Base-by-base conservation (phyloP, 1,139 yeast species). In the Kazachstania sp. region DNA sequence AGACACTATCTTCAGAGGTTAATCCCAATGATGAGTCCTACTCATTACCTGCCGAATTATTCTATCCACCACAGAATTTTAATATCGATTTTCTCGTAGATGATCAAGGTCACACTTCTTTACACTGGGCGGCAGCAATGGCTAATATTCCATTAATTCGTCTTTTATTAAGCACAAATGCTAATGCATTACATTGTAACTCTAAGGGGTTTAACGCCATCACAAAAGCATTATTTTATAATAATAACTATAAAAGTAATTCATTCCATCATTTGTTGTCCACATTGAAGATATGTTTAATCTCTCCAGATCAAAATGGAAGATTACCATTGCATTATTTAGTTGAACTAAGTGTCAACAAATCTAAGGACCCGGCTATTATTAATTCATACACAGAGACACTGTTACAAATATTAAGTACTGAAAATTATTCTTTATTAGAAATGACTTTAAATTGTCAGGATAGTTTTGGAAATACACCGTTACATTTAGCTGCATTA, bases 101-200 rank as follows among this genome's bases (percentile, higher is more conserved):
- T 61, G 95, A 86, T 54, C 97, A 92, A 65, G 97, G 97, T 1
- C 97, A 92, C 58, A 86, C 97, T 0, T 88, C 97, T 0, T 74
- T 92, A 53, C 97, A 92, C 64, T 92, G 98, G 98, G 95, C 97
- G 0, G 81, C 95, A 13, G 88, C 97, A 0, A 83, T 92, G 73
- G 97, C 96, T 5, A 82, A 85, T 55, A 69, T 81, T 47, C 78
- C 77, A 41, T 74, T 90, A 64, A 79, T 88, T 46, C 86, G 83
- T 55, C 70, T 86, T 20, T 67, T 92, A 28, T 66, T 88, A 19
- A 77, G 77, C n/a, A 49, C 61, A 19, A 88, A 94, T 9, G 95
- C 95, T 1, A 83, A 86, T 60, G 84, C 92, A 3, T 67, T 83
- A 39, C 81, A 79, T 11, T 81, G 85, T 26, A 92, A 88, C 61